Percentiles rank a stretch among this genome's conserved stretches.
These are phyloP conservation scores for Venturiaceae sp. DNA, from an alignment of 2,329 filamentous ascomycete genomes.

Conservation along the genomic window DNA sequence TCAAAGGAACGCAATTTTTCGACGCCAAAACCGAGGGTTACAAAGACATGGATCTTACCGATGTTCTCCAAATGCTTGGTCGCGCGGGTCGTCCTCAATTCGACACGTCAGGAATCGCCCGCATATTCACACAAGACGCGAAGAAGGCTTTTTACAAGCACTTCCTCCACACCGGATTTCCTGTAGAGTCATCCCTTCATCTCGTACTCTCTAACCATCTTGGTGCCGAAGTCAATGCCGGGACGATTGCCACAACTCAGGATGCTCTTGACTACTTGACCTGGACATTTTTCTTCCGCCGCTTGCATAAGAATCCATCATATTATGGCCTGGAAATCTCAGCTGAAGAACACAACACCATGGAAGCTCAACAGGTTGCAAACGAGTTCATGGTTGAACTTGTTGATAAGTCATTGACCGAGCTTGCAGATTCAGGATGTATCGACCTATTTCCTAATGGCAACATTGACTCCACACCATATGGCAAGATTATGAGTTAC, in stretches of 20 bases:
- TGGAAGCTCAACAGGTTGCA: conserved; percentile 73
- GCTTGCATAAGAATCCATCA: conserved; percentile 94
- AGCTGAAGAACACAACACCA: conserved; percentile 82
- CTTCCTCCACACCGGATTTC: conserved; percentile 95
- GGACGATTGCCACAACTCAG: conserved; percentile 88
- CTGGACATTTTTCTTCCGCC: conserved; percentile 98
- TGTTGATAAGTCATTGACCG: conserved; percentile 75
- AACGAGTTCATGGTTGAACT: conserved; percentile 93
- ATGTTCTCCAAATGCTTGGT: conserved; percentile 96
- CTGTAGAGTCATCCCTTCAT: conserved; percentile 91
- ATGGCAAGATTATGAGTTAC: conserved; percentile 99
- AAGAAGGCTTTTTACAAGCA: conserved; percentile 99
- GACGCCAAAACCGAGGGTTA: conserved; percentile 97
- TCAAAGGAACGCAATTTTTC: conserved; percentile 97
- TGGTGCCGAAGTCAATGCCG: conserved; percentile 86
- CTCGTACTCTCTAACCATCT: conserved; percentile 96
- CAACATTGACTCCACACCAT: conserved; percentile 77
- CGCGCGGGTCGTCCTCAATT: conserved; percentile 94
- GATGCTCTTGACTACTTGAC: conserved; percentile 96
- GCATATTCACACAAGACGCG: conserved; percentile 93
- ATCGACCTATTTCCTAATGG: conserved; percentile 76
- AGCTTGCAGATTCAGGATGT: conserved; percentile 77
- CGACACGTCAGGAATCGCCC: conserved; percentile 87
- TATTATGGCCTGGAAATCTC: conserved; percentile 96
- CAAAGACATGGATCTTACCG: conserved; percentile 97